Percentiles rank a stretch among this genome's conserved stretches.
Evolutionary conservation across 2,329 filamentous ascomycete genomes (phyloP).

Genomic region (Tolypocladium album): DNA sequence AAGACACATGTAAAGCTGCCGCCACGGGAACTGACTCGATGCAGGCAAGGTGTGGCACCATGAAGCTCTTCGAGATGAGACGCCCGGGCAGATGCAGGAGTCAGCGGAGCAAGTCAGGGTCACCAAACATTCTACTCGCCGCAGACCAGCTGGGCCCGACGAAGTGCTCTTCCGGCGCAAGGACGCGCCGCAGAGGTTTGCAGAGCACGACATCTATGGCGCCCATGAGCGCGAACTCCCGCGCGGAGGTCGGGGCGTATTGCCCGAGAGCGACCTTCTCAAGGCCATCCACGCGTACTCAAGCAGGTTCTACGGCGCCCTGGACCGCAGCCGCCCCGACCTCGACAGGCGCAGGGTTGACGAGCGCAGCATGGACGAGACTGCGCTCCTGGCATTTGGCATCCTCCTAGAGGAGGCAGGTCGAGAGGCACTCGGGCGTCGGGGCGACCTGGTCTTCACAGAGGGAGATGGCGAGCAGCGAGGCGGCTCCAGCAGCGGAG

Average conservation of each 20-base stretch:
- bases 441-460: slow-evolving; percentile 61
- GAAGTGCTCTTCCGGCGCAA: slow-evolving; percentile 58
- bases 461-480: slow-evolving; percentile 33
- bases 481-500: slow-evolving; percentile 1
- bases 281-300: slow-evolving; percentile 59
- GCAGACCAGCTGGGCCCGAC: slow-evolving; percentile 46
- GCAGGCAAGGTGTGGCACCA: slow-evolving; percentile 19
- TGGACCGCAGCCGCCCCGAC: slow-evolving; percentile 13
- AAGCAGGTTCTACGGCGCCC: slow-evolving; percentile 51
- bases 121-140: slow-evolving; percentile 15
- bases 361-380: slow-evolving; percentile 63
- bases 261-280: slow-evolving; percentile 61
- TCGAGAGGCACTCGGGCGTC: slow-evolving; percentile 47
- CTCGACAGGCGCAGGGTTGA: slow-evolving; percentile 22
- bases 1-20: neutral
- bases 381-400: slow-evolving; percentile 63
- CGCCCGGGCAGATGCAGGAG: neutral
- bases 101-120: neutral
- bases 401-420: slow-evolving; percentile 64
- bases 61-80: slow-evolving; percentile 10
- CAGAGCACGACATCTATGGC: slow-evolving; percentile 62
- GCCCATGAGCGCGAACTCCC: slow-evolving; percentile 47
- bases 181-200: slow-evolving; percentile 55
- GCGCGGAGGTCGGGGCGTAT: slow-evolving; percentile 29
- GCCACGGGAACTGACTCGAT: slow-evolving; percentile 12